A percentile compares a stretch with the other conserved stretches of the same genome.
phyloP scores from a whole-genome alignment of 768 basidiomycete genomes.

The Hypholoma sublateritium region DNA sequence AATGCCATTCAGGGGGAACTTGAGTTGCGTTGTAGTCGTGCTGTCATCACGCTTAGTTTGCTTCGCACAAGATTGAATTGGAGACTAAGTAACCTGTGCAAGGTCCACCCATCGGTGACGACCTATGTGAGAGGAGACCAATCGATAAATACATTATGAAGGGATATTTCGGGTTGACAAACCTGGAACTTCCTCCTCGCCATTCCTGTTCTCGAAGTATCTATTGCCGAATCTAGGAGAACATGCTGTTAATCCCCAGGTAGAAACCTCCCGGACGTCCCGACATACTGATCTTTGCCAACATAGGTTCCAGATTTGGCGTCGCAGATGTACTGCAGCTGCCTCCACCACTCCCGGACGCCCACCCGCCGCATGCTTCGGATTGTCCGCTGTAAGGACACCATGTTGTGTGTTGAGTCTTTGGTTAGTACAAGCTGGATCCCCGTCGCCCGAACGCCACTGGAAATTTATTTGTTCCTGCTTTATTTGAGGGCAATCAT shows the following conservation, averaged over 20 bases:
- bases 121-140: conserved; percentile 43
- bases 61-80: neutral
- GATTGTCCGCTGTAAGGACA: conserved; percentile 74
- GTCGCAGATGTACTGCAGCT: conserved; percentile 92
- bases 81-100: conserved; percentile 58
- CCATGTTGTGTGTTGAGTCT: conserved; percentile 26
- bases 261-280: neutral
- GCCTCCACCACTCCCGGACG: conserved; percentile 84
- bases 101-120: conserved; percentile 98
- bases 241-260: conserved; percentile 6
- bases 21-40: conserved; percentile 91
- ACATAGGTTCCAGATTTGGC: conserved; percentile 81
- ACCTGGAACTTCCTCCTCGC: conserved; percentile 89
- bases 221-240: conserved; percentile 83
- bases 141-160: neutral
- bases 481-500: neutral
- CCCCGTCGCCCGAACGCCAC: neutral
- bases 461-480: neutral
- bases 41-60: conserved; percentile 29
- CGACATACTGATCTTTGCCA: conserved; percentile 81
- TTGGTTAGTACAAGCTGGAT: neutral
- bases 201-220: conserved; percentile 91
- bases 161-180: conserved; percentile 17
- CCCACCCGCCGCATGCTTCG: conserved; percentile 77
- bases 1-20: conserved; percentile 95